Evolutionary conservation across 2,329 filamentous ascomycete genomes (phyloP), one percentile per base, ranked within the genome.

Genomic region (Penicillium rolfsii): DNA sequence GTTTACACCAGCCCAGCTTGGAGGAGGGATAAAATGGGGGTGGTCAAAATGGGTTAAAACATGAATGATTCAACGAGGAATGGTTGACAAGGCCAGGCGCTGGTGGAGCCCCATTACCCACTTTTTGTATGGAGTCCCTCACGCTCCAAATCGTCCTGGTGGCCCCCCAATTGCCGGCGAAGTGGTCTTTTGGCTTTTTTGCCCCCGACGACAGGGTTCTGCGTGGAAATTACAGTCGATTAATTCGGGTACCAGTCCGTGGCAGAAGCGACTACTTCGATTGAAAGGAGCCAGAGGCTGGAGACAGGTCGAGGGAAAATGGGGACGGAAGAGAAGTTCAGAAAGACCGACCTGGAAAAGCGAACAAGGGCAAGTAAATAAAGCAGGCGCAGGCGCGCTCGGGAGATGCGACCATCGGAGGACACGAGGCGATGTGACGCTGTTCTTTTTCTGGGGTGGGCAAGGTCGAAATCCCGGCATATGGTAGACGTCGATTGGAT

Each of bases 361-460:
- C 26, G 24, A 48, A n/a, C n/a, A n/a, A 28, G 26, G 45, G 48
- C 19, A 46, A 56, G 36, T 54, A 43, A 45, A 54, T 43, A 56
- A 56, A 60, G 26, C 14, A 35, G 40, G 41, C 33, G n/a, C 38
- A 19, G 28, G 26, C 6, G 41, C 19, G 41, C 19, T 22, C 22
- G 45, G n/a, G 60, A 68, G 64, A 74, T 75, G 72, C 69, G 72
- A 75, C 73, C 73, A 72, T 74, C 64, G 67, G 64, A 65, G 67
- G 69, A 65, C 69, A 69, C 62, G 67, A 73, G 68, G 63, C 72
- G 70, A 75, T 75, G 71, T 67, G 72, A 75, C 73, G 70, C 68
- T 75, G 68, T 60, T 63, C 57, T 52, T 65, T 55, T 66, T 54
- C 55, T 52, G 62, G 58, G 60, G 58, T 54, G 40, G 63, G 62